These are phyloP conservation scores for Sclerotinia trifoliorum DNA, from an alignment of 2,329 filamentous ascomycete genomes.

Conservation along the genomic window DNA sequence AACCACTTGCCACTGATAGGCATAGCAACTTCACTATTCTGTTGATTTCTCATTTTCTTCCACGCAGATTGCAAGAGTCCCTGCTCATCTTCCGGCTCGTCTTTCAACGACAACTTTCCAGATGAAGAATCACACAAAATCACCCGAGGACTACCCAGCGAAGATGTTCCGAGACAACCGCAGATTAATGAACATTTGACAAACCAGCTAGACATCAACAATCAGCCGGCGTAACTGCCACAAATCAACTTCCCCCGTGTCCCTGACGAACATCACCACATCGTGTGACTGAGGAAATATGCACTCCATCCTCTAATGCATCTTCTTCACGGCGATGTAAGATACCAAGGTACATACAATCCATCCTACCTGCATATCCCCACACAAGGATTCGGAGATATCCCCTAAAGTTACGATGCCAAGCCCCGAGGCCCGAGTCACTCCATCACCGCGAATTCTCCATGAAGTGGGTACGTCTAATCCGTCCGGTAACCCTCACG, in stretches of 20 bases:
- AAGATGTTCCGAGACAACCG: not conserved
- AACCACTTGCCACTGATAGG: not conserved
- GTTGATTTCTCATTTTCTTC: not conserved
- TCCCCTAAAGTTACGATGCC: not conserved
- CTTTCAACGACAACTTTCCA: not conserved
- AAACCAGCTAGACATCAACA: not conserved
- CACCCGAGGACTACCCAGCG: too few species aligned
- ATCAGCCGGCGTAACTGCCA: not conserved
- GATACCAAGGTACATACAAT: not conserved
- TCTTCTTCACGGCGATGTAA: not conserved
- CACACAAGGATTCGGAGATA: not conserved
- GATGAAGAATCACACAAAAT: not conserved
- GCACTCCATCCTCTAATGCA: not conserved
- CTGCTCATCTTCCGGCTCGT: not conserved
- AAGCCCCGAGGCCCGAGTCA: conserved; percentile 5
- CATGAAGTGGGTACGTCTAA: not conserved
- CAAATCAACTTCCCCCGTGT: not conserved
- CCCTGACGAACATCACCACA: not conserved
- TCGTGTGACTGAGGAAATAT: conserved; percentile 1
- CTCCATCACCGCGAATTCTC: not conserved
- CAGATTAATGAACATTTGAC: not conserved
- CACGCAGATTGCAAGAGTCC: not conserved
- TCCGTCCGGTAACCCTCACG: not conserved
- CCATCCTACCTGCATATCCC: not conserved
- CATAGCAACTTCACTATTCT: not conserved